Percentiles rank a stretch among this genome's conserved stretches.
Conservation (phyloP, 768 basidiomycete species). For the Russula virescens region DNA sequence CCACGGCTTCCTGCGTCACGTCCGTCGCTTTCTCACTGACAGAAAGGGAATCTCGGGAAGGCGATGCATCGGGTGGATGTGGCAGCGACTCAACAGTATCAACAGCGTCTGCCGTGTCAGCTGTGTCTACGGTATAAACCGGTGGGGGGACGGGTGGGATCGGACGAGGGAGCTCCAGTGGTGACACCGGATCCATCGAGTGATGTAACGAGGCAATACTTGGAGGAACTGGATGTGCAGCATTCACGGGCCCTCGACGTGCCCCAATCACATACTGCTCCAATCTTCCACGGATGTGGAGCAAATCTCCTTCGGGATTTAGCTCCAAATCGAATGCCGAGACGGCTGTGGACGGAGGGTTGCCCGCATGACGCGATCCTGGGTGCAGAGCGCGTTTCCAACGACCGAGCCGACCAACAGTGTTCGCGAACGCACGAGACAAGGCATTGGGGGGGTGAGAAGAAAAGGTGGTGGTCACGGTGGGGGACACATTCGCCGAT, state of each 20-base stretch:
- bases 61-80: background rate
- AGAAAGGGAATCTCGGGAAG: background rate
- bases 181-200: slow-evolving; percentile 14
- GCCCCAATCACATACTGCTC: slow-evolving; percentile 55
- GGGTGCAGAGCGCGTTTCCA: slow-evolving; percentile 75
- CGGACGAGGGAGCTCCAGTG: slow-evolving; percentile 1
- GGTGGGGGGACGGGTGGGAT: background rate
- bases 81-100: background rate
- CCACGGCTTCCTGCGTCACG: background rate
- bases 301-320: slow-evolving; percentile 52
- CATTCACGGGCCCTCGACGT: background rate
- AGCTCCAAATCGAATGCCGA: slow-evolving; percentile 70
- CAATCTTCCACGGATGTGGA: slow-evolving; percentile 55
- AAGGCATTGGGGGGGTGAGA: slow-evolving; percentile 52
- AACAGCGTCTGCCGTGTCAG: background rate
- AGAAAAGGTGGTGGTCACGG: slow-evolving; percentile 45
- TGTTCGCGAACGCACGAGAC: slow-evolving; percentile 72
- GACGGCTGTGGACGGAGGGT: slow-evolving; percentile 39
- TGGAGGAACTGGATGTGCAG: slow-evolving; percentile 17
- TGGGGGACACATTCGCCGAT: slow-evolving; percentile 34
- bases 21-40: background rate
- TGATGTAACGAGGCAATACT: slow-evolving; percentile 17
- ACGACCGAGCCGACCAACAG: slow-evolving; percentile 74
- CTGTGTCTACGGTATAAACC: background rate
- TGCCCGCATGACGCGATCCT: slow-evolving; percentile 33